phyloP scores from a whole-genome alignment of 495 filamentous ascomycete species.

The Bacidia gigantensis region DNA sequence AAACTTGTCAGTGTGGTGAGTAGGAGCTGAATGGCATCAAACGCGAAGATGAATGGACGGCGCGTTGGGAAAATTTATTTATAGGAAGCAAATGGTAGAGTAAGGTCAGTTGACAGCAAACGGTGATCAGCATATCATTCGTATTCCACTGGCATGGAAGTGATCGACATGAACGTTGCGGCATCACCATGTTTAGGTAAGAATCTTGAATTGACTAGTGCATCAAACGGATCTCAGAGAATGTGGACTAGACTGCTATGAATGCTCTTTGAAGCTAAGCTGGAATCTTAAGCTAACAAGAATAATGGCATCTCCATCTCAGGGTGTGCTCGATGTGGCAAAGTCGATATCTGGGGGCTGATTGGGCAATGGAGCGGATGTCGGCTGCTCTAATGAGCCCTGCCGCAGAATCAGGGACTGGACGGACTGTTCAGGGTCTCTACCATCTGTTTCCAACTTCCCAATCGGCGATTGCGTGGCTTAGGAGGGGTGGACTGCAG shows the following conservation, averaged over 20 bases:
- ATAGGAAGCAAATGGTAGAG: background rate
- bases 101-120: constrained; percentile 1
- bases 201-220: too few species aligned
- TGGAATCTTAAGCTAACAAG: background rate
- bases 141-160: background rate
- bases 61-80: background rate
- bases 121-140: background rate
- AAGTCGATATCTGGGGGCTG: background rate
- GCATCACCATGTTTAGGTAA: too few species aligned
- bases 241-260: too few species aligned
- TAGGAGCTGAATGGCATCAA: background rate
- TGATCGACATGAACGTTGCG: background rate
- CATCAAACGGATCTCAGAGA: too few species aligned
- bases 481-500: too few species aligned
- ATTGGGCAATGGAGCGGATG: background rate
- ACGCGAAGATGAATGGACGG: background rate
- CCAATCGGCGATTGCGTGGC: too few species aligned
- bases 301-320: too few species aligned
- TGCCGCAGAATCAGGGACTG: too few species aligned
- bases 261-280: too few species aligned
- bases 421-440: too few species aligned
- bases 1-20: background rate
- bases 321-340: background rate
- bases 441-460: too few species aligned
- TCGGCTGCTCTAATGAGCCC: too few species aligned